A percentile compares a stretch with the other conserved stretches of the same genome.
phyloP scores from a whole-genome alignment of 768 basidiomycete species.

The Boletus tylopilopsis region DNA sequence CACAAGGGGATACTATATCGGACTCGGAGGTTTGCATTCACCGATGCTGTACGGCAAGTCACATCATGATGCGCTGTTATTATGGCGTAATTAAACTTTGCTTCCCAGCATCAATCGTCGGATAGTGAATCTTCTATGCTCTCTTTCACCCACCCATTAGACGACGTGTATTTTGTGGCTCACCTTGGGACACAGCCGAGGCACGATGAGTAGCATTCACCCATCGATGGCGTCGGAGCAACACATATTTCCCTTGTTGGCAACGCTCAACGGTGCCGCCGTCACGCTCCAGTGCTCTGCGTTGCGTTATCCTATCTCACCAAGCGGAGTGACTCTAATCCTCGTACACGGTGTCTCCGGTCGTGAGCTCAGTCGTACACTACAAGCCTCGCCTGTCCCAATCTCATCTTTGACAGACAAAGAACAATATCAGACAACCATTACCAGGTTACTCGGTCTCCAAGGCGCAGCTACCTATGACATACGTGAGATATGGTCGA shows the following conservation, averaged over 20 bases:
- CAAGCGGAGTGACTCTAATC: conserved; percentile 22
- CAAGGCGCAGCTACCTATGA: conserved; percentile 9
- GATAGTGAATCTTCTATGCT: no score
- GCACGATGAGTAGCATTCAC: not conserved
- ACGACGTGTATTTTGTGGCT: not conserved
- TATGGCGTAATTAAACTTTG: no score
- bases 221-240: conserved; percentile 13
- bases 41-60: no score
- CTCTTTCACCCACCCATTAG: no score
- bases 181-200: not conserved
- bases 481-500: conserved; percentile 32
- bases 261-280: conserved; percentile 15
- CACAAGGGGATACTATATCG: no score
- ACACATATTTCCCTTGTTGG: conserved; percentile 13
- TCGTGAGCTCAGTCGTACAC: conserved; percentile 13
- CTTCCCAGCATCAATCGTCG: no score
- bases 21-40: no score
- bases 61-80: no score
- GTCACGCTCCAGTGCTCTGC: conserved; percentile 21
- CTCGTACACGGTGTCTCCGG: conserved; percentile 27
- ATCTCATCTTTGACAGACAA: conserved; percentile 17
- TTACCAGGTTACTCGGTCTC: conserved; percentile 17
- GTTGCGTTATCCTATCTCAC: conserved; percentile 24
- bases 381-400: not conserved
- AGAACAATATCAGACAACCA: conserved; percentile 24